Conservation (phyloP, 495 filamentous ascomycete species). For the Penicillium egyptiacum region DNA sequence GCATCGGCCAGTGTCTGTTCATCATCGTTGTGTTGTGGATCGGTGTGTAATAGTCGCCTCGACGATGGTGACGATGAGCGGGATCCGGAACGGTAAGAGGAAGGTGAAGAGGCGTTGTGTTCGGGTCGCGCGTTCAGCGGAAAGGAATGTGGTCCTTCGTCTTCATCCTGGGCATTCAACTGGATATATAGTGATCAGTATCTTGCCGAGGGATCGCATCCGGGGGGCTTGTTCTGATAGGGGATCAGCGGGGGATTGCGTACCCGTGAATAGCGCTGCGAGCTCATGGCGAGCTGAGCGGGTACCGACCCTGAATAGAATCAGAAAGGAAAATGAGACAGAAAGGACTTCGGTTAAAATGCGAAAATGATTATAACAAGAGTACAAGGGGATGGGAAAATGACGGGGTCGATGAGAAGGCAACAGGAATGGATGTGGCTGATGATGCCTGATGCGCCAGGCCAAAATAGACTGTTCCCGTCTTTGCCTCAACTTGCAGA, state of each 20-base stretch:
- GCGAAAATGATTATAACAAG: slow-evolving; percentile 15
- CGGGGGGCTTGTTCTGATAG: slow-evolving; percentile 17
- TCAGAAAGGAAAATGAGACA: slow-evolving; percentile 21
- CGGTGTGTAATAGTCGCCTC: slow-evolving; percentile 53
- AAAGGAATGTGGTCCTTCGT: slow-evolving; percentile 48
- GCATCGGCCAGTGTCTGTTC: slow-evolving; percentile 84
- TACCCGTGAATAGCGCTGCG: slow-evolving; percentile 87
- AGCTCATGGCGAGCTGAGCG: slow-evolving; percentile 63
- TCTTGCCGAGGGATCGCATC: slow-evolving; percentile 15
- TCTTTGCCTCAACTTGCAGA: slow-evolving; percentile 6
- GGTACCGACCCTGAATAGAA: slow-evolving; percentile 19
- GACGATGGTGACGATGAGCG: slow-evolving; percentile 70
- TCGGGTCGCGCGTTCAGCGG: slow-evolving; percentile 38
- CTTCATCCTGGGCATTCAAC: slow-evolving; percentile 55
- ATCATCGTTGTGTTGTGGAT: slow-evolving; percentile 56
- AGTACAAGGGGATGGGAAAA: slow-evolving; percentile 24
- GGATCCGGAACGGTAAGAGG: slow-evolving; percentile 85
- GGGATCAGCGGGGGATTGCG: slow-evolving; percentile 37
- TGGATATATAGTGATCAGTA: slow-evolving; percentile 28
- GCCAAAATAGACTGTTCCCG: slow-evolving; percentile 14
- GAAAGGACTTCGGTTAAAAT: slow-evolving; percentile 20
- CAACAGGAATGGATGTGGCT: slow-evolving; percentile 23
- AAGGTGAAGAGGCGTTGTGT: slow-evolving; percentile 78
- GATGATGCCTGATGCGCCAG: slow-evolving; percentile 19
- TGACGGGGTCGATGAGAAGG: slow-evolving; percentile 21